phyloP scores from a whole-genome alignment of 345 rosid species.

The Cochlearia excelsa region DNA sequence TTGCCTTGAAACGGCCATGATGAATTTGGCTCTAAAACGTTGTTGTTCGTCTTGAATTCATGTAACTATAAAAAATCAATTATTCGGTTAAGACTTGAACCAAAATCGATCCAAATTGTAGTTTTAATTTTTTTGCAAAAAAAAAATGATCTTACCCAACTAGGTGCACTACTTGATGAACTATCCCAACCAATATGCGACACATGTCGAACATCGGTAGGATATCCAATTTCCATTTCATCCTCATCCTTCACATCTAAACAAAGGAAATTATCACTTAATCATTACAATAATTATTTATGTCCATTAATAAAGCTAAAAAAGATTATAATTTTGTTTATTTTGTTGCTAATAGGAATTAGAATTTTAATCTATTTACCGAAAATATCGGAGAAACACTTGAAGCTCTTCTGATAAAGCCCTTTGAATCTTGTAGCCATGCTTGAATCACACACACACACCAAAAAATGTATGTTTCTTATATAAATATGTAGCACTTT shows the following conservation, averaged over 20 bases:
- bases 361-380: slow-evolving; percentile 36
- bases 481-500: slow-evolving; percentile 1
- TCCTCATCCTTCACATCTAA: slow-evolving; percentile 62
- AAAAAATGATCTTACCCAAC: slow-evolving; percentile 67
- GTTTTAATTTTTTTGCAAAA: neutral
- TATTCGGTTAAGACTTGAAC: neutral
- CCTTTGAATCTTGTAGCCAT: slow-evolving; percentile 87
- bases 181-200: slow-evolving; percentile 97
- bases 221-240: slow-evolving; percentile 78
- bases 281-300: neutral
- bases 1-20: slow-evolving; percentile 84
- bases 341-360: neutral
- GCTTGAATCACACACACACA: slow-evolving; percentile 19
- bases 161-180: slow-evolving; percentile 64
- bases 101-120: slow-evolving; percentile 2
- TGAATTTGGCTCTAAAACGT: slow-evolving; percentile 44
- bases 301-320: too few relatives aligned
- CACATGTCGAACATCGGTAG: slow-evolving; percentile 92
- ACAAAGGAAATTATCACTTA: slow-evolving; percentile 16
- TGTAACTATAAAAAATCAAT: slow-evolving; percentile 51
- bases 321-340: too few relatives aligned
- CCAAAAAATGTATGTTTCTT: slow-evolving; percentile 2
- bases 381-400: slow-evolving; percentile 69
- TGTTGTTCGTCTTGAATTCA: slow-evolving; percentile 58
- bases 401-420: slow-evolving; percentile 71